Percentiles rank a stretch among this genome's conserved stretches.
Evolutionary conservation across 2,329 filamentous ascomycete genomes (phyloP).

Genomic region (Leptographium lundbergii): DNA sequence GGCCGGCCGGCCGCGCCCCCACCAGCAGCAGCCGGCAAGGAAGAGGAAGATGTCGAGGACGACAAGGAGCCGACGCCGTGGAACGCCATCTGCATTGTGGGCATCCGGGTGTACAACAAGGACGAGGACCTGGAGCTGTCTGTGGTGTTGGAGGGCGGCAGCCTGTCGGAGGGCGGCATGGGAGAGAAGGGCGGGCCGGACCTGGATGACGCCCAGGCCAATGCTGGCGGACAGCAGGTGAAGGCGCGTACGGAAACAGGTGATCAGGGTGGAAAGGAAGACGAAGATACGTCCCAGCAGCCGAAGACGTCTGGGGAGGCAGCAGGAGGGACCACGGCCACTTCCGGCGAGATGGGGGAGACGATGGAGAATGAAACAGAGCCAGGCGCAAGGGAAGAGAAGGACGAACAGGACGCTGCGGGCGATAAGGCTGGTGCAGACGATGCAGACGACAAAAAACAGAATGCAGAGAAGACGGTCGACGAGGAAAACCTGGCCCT

Average conservation of each 20-base stretch:
- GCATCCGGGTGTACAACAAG: conserved; percentile 47
- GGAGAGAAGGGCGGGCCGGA: conserved; percentile 42
- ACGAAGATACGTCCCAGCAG: conserved; percentile 8
- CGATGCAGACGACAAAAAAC: neutral
- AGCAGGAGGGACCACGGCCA: too few relatives aligned
- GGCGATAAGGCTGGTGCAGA: neutral
- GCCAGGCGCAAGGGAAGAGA: neutral
- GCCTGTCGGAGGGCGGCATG: conserved; percentile 42
- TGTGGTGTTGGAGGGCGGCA: conserved; percentile 42
- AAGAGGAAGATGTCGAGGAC: conserved; percentile 38
- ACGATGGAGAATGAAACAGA: neutral
- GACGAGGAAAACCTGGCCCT: too few relatives aligned
- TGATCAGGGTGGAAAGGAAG: neutral
- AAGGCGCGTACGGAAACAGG: conserved; percentile 13
- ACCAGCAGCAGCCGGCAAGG: conserved; percentile 20
- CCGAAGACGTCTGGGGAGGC: neutral
- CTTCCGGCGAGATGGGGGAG: neutral
- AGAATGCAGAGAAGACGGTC: too few relatives aligned
- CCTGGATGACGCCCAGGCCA: conserved; percentile 43
- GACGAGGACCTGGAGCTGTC: conserved; percentile 39
- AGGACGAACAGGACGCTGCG: neutral
- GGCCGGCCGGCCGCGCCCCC: conserved; percentile 10
- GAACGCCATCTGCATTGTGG: conserved; percentile 51
- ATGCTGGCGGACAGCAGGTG: conserved; percentile 33
- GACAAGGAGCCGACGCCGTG: conserved; percentile 45